phyloP scores from a whole-genome alignment of 2,329 filamentous ascomycete species.

The Epichloe aotearoae region DNA sequence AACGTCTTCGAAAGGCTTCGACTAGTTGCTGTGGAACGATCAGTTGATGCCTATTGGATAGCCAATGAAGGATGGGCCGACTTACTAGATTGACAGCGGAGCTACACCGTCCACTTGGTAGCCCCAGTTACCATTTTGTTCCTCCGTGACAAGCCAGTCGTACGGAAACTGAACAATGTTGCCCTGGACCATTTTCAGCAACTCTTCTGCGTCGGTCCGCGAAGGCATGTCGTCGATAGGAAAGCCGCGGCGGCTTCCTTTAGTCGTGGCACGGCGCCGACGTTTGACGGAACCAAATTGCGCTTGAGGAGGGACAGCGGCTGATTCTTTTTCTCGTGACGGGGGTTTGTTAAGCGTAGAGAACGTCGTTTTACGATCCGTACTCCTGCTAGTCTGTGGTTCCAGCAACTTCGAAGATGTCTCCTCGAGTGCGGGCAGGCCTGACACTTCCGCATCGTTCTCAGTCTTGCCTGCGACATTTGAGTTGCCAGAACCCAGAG shows the following conservation, averaged over 20 bases:
- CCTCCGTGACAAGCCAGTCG: slow-evolving; percentile 86
- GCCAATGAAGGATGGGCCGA: slow-evolving; percentile 9
- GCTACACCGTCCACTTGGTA: slow-evolving; percentile 95
- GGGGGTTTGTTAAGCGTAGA: slow-evolving; percentile 37
- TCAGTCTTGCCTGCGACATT: slow-evolving; percentile 15
- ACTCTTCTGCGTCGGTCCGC: slow-evolving; percentile 63
- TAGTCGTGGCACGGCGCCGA: slow-evolving; percentile 57
- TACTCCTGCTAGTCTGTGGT: slow-evolving; percentile 24
- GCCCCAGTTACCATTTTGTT: slow-evolving; percentile 88
- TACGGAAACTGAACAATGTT: slow-evolving; percentile 88
- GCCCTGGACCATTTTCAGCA: slow-evolving; percentile 73
- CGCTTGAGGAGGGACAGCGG: slow-evolving; percentile 16
- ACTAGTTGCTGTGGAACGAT: slow-evolving; percentile 1
- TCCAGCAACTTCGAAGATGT: slow-evolving; percentile 20
- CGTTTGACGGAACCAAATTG: slow-evolving; percentile 40
- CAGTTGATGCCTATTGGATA: not conserved
- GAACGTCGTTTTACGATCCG: slow-evolving; percentile 43
- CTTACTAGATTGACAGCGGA: slow-evolving; percentile 93
- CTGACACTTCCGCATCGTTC: slow-evolving; percentile 10
- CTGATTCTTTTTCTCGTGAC: slow-evolving; percentile 22
- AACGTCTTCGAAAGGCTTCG: not conserved
- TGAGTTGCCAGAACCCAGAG: slow-evolving; percentile 24
- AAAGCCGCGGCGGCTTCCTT: slow-evolving; percentile 51
- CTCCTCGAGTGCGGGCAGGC: slow-evolving; percentile 35
- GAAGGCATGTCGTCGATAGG: slow-evolving; percentile 63